Conservation (phyloP, 1,139 yeast genomes). For the Candida tetrigidarum region DNA sequence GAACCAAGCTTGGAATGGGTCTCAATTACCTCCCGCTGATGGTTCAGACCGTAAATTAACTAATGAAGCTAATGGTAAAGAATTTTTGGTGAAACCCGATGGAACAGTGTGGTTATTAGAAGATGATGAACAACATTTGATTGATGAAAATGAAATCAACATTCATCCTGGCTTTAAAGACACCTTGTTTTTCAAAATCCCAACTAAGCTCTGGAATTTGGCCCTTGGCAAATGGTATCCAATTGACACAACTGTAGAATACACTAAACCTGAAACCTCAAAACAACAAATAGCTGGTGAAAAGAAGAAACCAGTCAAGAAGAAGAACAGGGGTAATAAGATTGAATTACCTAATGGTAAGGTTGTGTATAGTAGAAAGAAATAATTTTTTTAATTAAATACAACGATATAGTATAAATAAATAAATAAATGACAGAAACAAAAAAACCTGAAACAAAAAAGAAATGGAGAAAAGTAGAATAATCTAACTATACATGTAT, state of each 20-base stretch:
- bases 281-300: constrained; percentile 16
- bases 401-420: too few species aligned
- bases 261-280: constrained; percentile 19
- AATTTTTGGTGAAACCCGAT: constrained; percentile 65
- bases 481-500: constrained; percentile 3
- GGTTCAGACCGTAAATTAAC: constrained; percentile 47
- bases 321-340: constrained; percentile 46
- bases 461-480: constrained; percentile 3
- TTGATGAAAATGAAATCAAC: constrained; percentile 41
- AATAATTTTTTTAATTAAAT: too few species aligned
- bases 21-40: constrained; percentile 49
- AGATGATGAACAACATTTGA: constrained; percentile 40
- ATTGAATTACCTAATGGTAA: constrained; percentile 63
- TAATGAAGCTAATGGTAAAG: constrained; percentile 50
- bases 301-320: constrained; percentile 32
- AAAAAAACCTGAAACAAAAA: constrained; percentile 2
- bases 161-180: constrained; percentile 54
- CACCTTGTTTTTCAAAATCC: constrained; percentile 54
- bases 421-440: too few species aligned
- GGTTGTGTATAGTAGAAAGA: constrained; percentile 51
- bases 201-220: constrained; percentile 48
- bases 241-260: constrained; percentile 29
- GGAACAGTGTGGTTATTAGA: constrained; percentile 73
- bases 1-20: constrained; percentile 64
- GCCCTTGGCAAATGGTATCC: constrained; percentile 42